These are phyloP conservation scores for Cyberlindnera amylophila DNA, from an alignment of 805 yeast genomes.

Conservation along the genomic window DNA sequence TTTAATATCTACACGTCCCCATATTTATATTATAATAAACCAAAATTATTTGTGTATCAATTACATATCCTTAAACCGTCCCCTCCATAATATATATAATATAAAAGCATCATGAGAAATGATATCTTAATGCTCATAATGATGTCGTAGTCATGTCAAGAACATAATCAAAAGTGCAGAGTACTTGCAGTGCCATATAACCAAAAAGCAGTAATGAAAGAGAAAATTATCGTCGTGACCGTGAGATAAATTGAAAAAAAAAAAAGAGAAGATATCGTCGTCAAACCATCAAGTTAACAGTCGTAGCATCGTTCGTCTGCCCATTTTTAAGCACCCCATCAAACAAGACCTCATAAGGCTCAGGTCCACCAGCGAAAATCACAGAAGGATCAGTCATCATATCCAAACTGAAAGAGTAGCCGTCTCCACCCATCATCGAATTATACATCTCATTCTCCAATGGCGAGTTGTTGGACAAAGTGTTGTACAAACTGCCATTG, in stretches of 20 bases:
- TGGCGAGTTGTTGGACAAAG: slow-evolving; percentile 17
- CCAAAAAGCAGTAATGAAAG: too few relatives aligned
- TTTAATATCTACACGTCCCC: too few relatives aligned
- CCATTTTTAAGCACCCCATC: background rate
- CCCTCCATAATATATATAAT: background rate
- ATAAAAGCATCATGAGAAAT: too few relatives aligned
- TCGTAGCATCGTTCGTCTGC: background rate
- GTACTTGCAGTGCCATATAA: too few relatives aligned
- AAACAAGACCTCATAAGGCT: background rate
- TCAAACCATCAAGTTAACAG: too few relatives aligned
- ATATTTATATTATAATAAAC: too few relatives aligned
- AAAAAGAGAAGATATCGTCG: too few relatives aligned
- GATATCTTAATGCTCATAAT: too few relatives aligned
- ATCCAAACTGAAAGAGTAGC: background rate
- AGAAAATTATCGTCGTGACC: too few relatives aligned
- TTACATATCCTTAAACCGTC: background rate
- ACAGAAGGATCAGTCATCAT: background rate
- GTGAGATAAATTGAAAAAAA: too few relatives aligned
- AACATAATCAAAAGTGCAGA: background rate
- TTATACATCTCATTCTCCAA: slow-evolving; percentile 14
- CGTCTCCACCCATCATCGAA: background rate
- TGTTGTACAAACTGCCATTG: slow-evolving; percentile 1
- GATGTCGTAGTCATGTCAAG: too few relatives aligned
- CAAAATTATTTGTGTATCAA: background rate
- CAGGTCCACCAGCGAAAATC: background rate